Percentiles rank a stretch among this genome's conserved stretches.
Conservation (phyloP, 2,329 filamentous ascomycete species). For the Pseudopithomyces chartarum region DNA sequence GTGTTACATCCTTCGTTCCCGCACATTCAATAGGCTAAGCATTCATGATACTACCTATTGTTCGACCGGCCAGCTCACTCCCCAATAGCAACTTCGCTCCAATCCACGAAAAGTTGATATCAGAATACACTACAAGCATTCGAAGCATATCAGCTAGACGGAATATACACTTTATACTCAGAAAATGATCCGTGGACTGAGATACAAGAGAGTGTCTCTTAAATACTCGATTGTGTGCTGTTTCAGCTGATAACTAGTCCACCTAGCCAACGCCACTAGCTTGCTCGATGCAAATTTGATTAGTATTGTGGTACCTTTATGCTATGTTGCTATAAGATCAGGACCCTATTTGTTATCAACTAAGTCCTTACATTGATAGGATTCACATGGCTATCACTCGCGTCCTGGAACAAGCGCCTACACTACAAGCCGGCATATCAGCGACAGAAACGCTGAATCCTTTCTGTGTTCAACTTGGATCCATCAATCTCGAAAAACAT, state of each 20-base stretch:
- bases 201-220: background rate
- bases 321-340: slow-evolving; percentile 18
- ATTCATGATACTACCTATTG: no score
- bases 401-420: slow-evolving; percentile 16
- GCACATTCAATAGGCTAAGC: no score
- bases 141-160: no score
- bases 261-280: slow-evolving; percentile 12
- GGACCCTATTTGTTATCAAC: no score
- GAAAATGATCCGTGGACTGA: background rate
- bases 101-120: no score
- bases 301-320: slow-evolving; percentile 21
- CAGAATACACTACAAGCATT: no score
- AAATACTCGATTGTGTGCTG: background rate
- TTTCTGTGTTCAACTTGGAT: slow-evolving; percentile 14
- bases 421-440: slow-evolving; percentile 19
- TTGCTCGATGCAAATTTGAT: slow-evolving; percentile 19
- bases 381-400: slow-evolving; percentile 18
- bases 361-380: slow-evolving; percentile 10
- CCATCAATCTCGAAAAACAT: slow-evolving; percentile 12
- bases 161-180: no score
- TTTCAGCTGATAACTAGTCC: background rate
- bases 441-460: slow-evolving; percentile 16
- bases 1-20: no score
- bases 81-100: no score
- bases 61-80: no score